Base-by-base conservation (phyloP, 129 eudicot genomes). In the Chrysanthemum seticuspe region DNA sequence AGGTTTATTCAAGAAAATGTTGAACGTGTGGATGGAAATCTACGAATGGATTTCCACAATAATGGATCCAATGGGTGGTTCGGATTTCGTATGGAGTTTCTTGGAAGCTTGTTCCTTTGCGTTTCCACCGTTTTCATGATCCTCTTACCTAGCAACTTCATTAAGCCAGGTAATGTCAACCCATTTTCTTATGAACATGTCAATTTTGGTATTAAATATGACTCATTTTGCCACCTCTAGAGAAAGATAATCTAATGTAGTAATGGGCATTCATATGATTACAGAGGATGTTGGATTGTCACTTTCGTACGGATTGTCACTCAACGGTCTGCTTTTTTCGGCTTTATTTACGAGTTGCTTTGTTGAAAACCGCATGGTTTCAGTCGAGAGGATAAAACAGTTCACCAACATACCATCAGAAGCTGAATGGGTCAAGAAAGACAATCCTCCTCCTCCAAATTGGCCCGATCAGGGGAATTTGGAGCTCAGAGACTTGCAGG, bases 351-450 rank as follows among this genome's bases (percentile, higher is more conserved):
- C 83, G 56, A 79, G 83, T 51, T 83, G 86, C 23, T 68, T 70
- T 36, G 81, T 88, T 45, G 97, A 88, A 74, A 91, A 91, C 76
- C 77, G 80, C 61, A 91, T 91, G 91, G 84, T 88, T 60, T 88
- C 97, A 0, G 95, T 91, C 3, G 95, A 91, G 75, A 88, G 97
- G 73, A 72, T 88, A 27, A 86, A 86, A 57, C 95, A 91, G 59
- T 91, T 85, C 61, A 79, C 80, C 44, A 67, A 40, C 47, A 80
- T 87, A 60, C 89, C 84, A 48, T 82, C 88, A n/a, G 97, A 91
- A 82, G 97, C 97, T 10, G 73, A 79, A 68, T 85, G 91, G 91
- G 83, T 69, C 48, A 82, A 55, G 57, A 25, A 68, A 13, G 81
- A 81, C 15, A 73, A 16, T 15, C 70, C 50, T 5, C 86, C 89